Conservation (phyloP, 2,329 filamentous ascomycete genomes). For the Diaporthe amygdali region DNA sequence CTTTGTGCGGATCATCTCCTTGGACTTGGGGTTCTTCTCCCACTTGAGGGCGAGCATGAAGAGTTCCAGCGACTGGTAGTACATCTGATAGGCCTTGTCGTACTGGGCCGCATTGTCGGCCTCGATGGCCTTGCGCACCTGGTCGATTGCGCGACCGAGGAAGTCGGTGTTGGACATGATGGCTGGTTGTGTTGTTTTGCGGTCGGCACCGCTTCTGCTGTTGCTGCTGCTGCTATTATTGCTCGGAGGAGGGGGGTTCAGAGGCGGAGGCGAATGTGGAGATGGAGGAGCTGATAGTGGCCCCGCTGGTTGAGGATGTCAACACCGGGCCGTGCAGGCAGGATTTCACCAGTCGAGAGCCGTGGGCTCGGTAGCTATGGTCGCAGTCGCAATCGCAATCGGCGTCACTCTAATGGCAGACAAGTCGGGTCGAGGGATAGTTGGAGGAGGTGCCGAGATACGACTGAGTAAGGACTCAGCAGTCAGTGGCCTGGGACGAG, state of each 20-base stretch:
- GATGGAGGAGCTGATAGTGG: neutral
- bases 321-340: conserved; percentile 13
- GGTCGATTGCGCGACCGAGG: conserved; percentile 92
- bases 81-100: conserved; percentile 93
- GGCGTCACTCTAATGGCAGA: neutral
- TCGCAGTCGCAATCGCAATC: conserved; percentile 2
- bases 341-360: neutral
- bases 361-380: neutral
- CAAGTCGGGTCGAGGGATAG: neutral
- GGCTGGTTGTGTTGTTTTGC: conserved; percentile 25
- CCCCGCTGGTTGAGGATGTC: conserved; percentile 1
- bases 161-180: conserved; percentile 96
- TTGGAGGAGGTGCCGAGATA: conserved; percentile 2
- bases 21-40: conserved; percentile 98
- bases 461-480: neutral
- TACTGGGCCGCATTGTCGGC: conserved; percentile 95
- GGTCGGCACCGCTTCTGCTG: conserved; percentile 24
- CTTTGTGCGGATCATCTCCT: conserved; percentile 96
- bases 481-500: conserved; percentile 9
- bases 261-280: neutral
- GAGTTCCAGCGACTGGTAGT: conserved; percentile 94
- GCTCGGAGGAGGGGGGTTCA: neutral
- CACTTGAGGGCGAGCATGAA: conserved; percentile 99
- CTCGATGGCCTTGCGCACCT: conserved; percentile 97
- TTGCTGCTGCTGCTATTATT: conserved; percentile 21